Evolutionary conservation across 2,329 filamentous ascomycete genomes (phyloP).

Genomic region (Scortechinia acanthostroma): DNA sequence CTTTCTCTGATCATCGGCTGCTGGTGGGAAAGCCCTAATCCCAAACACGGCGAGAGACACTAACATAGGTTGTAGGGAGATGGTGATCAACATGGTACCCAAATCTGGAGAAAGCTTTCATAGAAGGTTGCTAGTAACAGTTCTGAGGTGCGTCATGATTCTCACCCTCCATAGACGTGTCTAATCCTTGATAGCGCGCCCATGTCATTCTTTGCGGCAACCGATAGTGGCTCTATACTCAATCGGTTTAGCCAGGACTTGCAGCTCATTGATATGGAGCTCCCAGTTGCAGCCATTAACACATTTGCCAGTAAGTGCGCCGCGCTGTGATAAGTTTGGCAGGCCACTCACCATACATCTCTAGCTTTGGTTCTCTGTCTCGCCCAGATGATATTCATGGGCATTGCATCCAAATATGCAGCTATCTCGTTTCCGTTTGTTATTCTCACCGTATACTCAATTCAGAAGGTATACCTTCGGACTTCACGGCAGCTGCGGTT

Average conservation of each 20-base stretch:
- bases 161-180: background rate
- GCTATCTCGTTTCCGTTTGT: slow-evolving; percentile 41
- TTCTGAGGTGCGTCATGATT: no score
- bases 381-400: slow-evolving; percentile 38
- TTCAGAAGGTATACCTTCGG: slow-evolving; percentile 50
- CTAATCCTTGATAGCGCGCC: slow-evolving; percentile 23
- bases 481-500: slow-evolving; percentile 53
- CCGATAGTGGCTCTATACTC: slow-evolving; percentile 28
- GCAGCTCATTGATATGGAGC: slow-evolving; percentile 27
- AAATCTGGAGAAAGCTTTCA: slow-evolving; percentile 27
- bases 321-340: slow-evolving; percentile 6
- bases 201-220: slow-evolving; percentile 28
- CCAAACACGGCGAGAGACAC: slow-evolving; percentile 2
- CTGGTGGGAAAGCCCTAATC: slow-evolving; percentile 17
- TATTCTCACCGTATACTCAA: slow-evolving; percentile 30
- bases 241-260: slow-evolving; percentile 38
- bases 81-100: slow-evolving; percentile 1
- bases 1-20: slow-evolving; percentile 21
- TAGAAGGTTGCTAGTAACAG: slow-evolving; percentile 32
- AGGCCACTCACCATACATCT: no score
- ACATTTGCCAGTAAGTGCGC: slow-evolving; percentile 12
- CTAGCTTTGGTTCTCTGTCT: slow-evolving; percentile 17
- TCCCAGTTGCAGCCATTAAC: slow-evolving; percentile 23
- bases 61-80: no score
- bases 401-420: slow-evolving; percentile 32